These are phyloP conservation scores for Drechmeria coniospora DNA, from an alignment of 2,329 filamentous ascomycete genomes.

Conservation along the genomic window DNA sequence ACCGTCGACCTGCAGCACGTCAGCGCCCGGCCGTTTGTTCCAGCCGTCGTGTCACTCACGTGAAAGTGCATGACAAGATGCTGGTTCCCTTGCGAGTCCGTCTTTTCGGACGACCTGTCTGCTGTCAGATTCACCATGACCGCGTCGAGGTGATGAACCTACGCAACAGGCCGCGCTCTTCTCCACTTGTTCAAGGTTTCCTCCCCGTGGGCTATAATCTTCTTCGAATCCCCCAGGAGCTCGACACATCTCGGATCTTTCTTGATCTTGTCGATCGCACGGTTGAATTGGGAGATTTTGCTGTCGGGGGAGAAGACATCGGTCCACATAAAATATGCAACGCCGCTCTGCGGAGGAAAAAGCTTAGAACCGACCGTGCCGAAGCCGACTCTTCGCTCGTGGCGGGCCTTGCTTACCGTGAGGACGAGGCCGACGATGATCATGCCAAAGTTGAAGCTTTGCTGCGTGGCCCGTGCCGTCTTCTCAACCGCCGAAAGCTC, in stretches of 20 bases:
- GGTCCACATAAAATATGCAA: constrained; percentile 62
- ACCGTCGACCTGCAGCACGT: constrained; percentile 50
- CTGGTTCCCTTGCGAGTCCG: constrained; percentile 59
- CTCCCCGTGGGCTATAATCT: constrained; percentile 72
- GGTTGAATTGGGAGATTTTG: constrained; percentile 78
- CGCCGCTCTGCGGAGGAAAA: constrained; percentile 42
- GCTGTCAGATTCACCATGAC: constrained; percentile 5
- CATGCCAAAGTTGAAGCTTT: constrained; percentile 74
- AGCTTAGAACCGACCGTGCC: neutral
- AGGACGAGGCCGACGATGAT: constrained; percentile 59
- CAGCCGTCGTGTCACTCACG: constrained; percentile 27
- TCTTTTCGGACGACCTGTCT: constrained; percentile 46
- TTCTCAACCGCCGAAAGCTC: constrained; percentile 66
- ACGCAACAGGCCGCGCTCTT: constrained; percentile 46
- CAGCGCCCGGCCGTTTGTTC: neutral
- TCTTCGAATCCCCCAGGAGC: constrained; percentile 56
- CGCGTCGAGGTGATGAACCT: constrained; percentile 6
- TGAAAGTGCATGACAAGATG: constrained; percentile 80
- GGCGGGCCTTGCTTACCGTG: too few species aligned
- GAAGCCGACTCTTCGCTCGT: too few species aligned
- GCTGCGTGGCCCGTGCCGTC: constrained; percentile 70
- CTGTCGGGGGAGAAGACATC: constrained; percentile 77
- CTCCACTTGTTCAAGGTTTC: constrained; percentile 72
- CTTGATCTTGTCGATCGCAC: constrained; percentile 66
- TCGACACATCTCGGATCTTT: constrained; percentile 54